Evolutionary conservation across 2,329 filamentous ascomycete species (phyloP).

Genomic region (Triangularia verruculosa): DNA sequence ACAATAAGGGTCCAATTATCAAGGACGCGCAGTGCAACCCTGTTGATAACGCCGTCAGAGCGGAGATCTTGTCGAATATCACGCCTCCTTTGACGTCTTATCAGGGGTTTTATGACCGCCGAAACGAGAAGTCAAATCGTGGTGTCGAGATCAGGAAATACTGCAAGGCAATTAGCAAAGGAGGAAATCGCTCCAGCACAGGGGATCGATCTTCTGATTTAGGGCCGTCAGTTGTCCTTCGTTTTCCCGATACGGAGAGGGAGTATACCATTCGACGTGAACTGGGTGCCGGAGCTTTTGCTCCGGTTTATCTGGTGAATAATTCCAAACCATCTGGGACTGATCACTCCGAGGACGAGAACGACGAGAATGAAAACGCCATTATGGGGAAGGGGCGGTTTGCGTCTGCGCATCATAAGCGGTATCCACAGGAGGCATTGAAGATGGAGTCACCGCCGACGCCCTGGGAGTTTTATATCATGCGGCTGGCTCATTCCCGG

Average conservation of each 20-base stretch:
- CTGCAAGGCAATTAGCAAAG: slow-evolving; percentile 63
- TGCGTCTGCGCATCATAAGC: slow-evolving; percentile 48
- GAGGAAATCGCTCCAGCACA: slow-evolving; percentile 48
- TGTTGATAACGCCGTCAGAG: slow-evolving; percentile 70
- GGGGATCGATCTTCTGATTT: slow-evolving; percentile 59
- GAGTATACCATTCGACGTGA: slow-evolving; percentile 79
- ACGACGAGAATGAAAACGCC: slow-evolving; percentile 43
- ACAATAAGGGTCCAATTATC: slow-evolving; percentile 77
- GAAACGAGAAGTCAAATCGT: slow-evolving; percentile 60
- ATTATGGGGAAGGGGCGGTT: slow-evolving; percentile 64
- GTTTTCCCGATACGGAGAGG: slow-evolving; percentile 62
- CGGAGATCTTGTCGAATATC: slow-evolving; percentile 70
- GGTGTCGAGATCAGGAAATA: slow-evolving; percentile 78
- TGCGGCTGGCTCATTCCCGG: slow-evolving; percentile 75
- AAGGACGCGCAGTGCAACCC: slow-evolving; percentile 85
- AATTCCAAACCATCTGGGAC: slow-evolving; percentile 51
- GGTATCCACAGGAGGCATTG: slow-evolving; percentile 71
- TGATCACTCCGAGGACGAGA: slow-evolving; percentile 41
- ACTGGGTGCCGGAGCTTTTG: slow-evolving; percentile 89
- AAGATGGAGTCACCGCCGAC: slow-evolving; percentile 92
- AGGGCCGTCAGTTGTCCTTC: slow-evolving; percentile 59
- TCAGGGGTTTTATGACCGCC: slow-evolving; percentile 75
- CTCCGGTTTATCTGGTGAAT: slow-evolving; percentile 89
- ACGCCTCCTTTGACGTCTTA: slow-evolving; percentile 73
- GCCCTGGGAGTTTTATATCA: slow-evolving; percentile 96